Evolutionary conservation across 805 yeast species (phyloP), one percentile per base, ranked within the genome.

Genomic region (Hemisphaericaspora nanyangensis): DNA sequence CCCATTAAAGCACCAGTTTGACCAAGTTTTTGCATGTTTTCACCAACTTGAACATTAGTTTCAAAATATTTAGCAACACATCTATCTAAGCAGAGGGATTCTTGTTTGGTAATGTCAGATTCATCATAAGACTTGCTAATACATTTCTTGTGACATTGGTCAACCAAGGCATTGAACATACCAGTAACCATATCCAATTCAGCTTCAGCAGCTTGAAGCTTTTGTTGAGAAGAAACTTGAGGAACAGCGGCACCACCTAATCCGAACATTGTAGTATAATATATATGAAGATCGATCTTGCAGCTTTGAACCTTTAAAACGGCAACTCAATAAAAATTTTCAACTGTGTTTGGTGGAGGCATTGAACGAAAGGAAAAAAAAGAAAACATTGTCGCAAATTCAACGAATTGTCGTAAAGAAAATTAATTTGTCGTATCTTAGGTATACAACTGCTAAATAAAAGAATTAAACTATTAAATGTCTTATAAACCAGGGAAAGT

Each of bases 141-240:
- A 70, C 98, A 90, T 69, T 90, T 90, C 51, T 69, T 63, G 65
- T 90, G 93, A 62, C 98, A 90, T 51, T 87, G 83, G 55, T 83
- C 90, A 17, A 89, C 95, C 55, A 90, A 72, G 55, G 82, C 77
- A 78, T 91, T 91, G 79, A 91, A 91, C 97, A 91, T 89, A 52
- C 93, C 96, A 29, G 97, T 90, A 52, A 91, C 96, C 81, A 93
- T 84, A 63, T 91, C 99, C 50, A 91, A 76, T 66, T 91, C 99
- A 42, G 96, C 86, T 69, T 91, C 98, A 37, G 99, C 99, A 50
- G 95, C 95, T 55, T 76, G 75, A 45, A 85, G 72, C 62, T 85
- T 85, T 61, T 83, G 89, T 48, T 82, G 84, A 29, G 88, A 76
- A 18, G 84, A 71, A 48, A 80, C 57, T 60, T 82, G 86, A 47